These are phyloP conservation scores for Botrytis medusae DNA, from an alignment of 2,329 filamentous ascomycete species.

Conservation along the genomic window DNA sequence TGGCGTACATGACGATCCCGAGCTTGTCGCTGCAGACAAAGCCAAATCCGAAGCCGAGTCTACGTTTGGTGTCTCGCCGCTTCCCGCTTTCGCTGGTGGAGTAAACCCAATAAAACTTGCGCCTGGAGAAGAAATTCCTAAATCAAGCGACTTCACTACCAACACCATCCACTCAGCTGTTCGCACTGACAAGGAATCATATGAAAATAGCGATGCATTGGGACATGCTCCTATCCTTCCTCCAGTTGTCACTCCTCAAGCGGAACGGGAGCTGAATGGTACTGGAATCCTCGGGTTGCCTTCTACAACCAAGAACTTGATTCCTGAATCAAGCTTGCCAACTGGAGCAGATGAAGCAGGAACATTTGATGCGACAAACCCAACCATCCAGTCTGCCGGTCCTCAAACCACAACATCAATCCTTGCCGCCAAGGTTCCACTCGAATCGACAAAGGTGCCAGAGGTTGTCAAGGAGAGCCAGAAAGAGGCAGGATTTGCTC, in stretches of 20 bases:
- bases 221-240: constrained; percentile 37
- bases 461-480: constrained; percentile 71
- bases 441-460: constrained; percentile 50
- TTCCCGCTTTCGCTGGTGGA: constrained; percentile 60
- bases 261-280: constrained; percentile 38
- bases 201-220: constrained; percentile 73
- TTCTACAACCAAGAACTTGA: constrained; percentile 61
- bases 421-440: constrained; percentile 46
- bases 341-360: constrained; percentile 50
- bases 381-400: constrained; percentile 50
- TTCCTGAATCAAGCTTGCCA: constrained; percentile 80
- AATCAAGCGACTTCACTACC: constrained; percentile 59
- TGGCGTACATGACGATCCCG: constrained; percentile 76
- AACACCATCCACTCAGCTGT: constrained; percentile 72
- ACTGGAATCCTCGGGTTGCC: constrained; percentile 51
- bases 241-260: constrained; percentile 45
- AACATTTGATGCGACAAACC: constrained; percentile 55
- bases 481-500: constrained; percentile 58
- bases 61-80: constrained; percentile 57
- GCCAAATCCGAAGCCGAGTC: constrained; percentile 43
- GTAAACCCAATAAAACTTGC: constrained; percentile 79
- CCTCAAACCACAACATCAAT: constrained; percentile 47
- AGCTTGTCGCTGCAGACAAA: constrained; percentile 62
- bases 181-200: constrained; percentile 79
- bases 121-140: constrained; percentile 79